phyloP scores from a whole-genome alignment of 78 protist species.

The Dictyostelium brefeldianum region DNA sequence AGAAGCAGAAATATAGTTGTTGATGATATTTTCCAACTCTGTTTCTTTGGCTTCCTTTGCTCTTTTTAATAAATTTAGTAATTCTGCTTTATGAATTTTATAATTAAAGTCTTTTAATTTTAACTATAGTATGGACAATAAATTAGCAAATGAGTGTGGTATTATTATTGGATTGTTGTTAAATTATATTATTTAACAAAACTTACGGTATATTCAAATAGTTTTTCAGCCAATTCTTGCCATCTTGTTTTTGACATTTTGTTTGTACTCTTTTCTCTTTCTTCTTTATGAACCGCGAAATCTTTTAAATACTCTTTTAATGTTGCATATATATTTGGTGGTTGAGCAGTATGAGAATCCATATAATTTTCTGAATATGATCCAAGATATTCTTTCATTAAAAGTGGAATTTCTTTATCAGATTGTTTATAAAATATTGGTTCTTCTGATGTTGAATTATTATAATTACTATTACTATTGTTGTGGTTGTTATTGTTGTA shows the following conservation, averaged over 20 bases:
- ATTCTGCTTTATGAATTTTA: not conserved
- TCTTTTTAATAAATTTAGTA: not conserved
- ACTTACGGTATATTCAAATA: slow-evolving; percentile 31
- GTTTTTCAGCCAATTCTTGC: slow-evolving; percentile 64
- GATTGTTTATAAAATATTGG: slow-evolving; percentile 21
- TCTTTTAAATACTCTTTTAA: slow-evolving; percentile 57
- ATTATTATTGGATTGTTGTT: not conserved
- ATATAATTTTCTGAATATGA: not conserved
- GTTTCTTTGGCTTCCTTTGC: not conserved
- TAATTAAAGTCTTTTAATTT: slow-evolving; percentile 16
- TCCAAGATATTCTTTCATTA: slow-evolving; percentile 59
- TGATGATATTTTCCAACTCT: slow-evolving; percentile 54
- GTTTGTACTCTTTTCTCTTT: not conserved
- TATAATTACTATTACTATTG: not conserved
- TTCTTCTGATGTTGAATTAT: not conserved
- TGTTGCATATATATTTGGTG: not conserved
- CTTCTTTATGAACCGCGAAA: slow-evolving; percentile 29
- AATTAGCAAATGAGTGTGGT: too few relatives aligned
- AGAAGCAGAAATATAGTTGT: slow-evolving; percentile 17
- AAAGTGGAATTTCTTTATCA: slow-evolving; percentile 30
- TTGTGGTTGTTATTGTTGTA: not conserved
- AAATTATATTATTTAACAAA: not conserved
- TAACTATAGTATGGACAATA: too few relatives aligned
- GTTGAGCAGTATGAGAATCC: not conserved
- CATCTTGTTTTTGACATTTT: slow-evolving; percentile 32